Evolutionary conservation across 306 rosid genomes (phyloP).

Genomic region (Cicer cuneatum): DNA sequence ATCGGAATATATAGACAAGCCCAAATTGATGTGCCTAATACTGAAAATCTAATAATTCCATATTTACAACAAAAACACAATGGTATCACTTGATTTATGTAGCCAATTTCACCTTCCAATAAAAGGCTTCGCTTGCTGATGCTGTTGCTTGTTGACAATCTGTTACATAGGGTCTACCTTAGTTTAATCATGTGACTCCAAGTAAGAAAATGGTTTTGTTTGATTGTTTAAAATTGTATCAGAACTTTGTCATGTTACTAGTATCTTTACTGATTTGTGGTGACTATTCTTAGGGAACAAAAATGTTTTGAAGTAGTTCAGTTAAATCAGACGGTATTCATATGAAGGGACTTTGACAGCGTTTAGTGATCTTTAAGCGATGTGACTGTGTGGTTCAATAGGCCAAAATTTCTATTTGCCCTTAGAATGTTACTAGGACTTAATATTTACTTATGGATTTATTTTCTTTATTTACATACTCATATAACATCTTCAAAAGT

Average conservation of each 20-base stretch:
- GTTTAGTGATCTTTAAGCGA: not conserved
- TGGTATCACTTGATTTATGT: not conserved
- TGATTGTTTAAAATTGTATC: not conserved
- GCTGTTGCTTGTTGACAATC: not conserved
- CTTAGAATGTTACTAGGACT: not conserved
- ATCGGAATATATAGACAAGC: no score
- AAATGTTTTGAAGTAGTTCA: not conserved
- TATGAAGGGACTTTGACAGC: not conserved
- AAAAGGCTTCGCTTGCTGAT: not conserved
- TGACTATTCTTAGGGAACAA: not conserved
- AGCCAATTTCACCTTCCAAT: not conserved
- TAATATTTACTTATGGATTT: not conserved
- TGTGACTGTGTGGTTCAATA: not conserved
- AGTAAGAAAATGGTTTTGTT: not conserved
- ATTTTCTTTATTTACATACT: not conserved
- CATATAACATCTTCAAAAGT: conserved; percentile 2
- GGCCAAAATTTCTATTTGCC: not conserved
- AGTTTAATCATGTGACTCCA: not conserved
- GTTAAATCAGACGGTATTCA: not conserved
- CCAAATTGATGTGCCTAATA: no score
- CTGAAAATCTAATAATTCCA: no score
- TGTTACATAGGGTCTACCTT: not conserved
- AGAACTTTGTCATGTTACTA: not conserved
- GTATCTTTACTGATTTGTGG: not conserved
- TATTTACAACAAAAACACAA: no score